Base-by-base conservation (phyloP, 345 rosid species). In the Hevea brasiliensis region DNA sequence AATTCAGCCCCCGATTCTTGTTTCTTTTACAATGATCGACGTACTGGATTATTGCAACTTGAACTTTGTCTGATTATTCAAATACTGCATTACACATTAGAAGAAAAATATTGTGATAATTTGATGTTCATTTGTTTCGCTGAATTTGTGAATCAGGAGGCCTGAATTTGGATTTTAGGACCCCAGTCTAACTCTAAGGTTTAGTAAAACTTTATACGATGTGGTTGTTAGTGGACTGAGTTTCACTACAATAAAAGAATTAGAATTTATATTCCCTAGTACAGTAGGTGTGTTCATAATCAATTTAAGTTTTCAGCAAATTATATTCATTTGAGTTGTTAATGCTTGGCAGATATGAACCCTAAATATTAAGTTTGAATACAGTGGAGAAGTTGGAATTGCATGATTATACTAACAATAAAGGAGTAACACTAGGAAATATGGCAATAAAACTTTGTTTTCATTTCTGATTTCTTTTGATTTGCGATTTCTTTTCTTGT, bases 401-500 rank as follows among this genome's bases (percentile, higher is more conserved):
- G n/a, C 4, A 4, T 55, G 55, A 24, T 74, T 24, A 21, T 74
- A 37, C 23, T 44, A 47, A n/a, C 53, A 42, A 40, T 71, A 61
- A 55, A 74, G 37, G 20, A 7, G 68, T 15, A 24, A 21, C 12
- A 1, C 1, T n/a, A 1, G 50, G 45, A 26, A 40, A 11, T 11
- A 6, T 11, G 17, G 29, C 41, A 58, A 58, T 20, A 20, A 35
- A 53, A 37, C 56, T 68, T 62, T 56, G 54, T 58, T 64, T n/a
- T 27, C 41, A 18, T 64, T 47, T 61, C 54, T 40, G 24, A 45
- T 68, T 67, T 40, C 57, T 70, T 32, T 76, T 77, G 62, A 67
- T 66, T 57, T 29, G 68, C 51, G 72, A 24, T 74, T 9, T 20
- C 76, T 41, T 81, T 55, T 67, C 60, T 77, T 79, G 50, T 73